A percentile compares a stretch with the other conserved stretches of the same genome.
phyloP scores from a whole-genome alignment of 2,329 filamentous ascomycete species.

The Tolypocladium capitatum region DNA sequence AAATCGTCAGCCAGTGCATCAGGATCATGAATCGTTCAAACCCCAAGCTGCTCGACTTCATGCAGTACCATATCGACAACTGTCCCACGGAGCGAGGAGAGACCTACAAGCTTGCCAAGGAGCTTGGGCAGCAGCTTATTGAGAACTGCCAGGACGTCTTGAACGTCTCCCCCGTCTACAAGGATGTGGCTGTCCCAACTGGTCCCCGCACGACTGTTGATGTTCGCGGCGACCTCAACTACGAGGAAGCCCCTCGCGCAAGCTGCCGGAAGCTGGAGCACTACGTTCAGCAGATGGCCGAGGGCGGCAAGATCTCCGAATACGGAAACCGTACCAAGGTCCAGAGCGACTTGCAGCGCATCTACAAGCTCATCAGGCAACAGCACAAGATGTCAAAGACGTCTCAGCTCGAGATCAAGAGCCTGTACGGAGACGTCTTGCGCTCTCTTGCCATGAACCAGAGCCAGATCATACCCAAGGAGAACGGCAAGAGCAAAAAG shows the following conservation, averaged over 20 bases:
- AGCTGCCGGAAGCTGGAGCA: constrained; percentile 96
- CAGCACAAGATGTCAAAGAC: constrained; percentile 97
- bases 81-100: constrained; percentile 93
- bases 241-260: constrained; percentile 71
- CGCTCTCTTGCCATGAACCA: constrained; percentile 96
- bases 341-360: constrained; percentile 83
- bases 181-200: constrained; percentile 87
- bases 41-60: constrained; percentile 88
- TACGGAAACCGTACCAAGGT: constrained; percentile 98
- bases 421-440: constrained; percentile 83
- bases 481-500: constrained; percentile 57
- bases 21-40: constrained; percentile 99
- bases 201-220: constrained; percentile 89
- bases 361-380: constrained; percentile 97
- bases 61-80: constrained; percentile 99
- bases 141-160: constrained; percentile 96
- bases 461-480: constrained; percentile 86
- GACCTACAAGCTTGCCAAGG: constrained; percentile 95
- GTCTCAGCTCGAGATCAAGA: constrained; percentile 92
- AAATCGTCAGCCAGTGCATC: constrained; percentile 97
- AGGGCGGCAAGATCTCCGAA: constrained; percentile 95
- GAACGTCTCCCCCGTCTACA: constrained; percentile 74
- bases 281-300: constrained; percentile 96
- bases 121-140: constrained; percentile 83
- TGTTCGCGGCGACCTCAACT: constrained; percentile 81